Percentiles rank a stretch among this genome's conserved stretches.
These are phyloP conservation scores for Vachellia pachyceras DNA, from an alignment of 306 rosid genomes.

Conservation along the genomic window DNA sequence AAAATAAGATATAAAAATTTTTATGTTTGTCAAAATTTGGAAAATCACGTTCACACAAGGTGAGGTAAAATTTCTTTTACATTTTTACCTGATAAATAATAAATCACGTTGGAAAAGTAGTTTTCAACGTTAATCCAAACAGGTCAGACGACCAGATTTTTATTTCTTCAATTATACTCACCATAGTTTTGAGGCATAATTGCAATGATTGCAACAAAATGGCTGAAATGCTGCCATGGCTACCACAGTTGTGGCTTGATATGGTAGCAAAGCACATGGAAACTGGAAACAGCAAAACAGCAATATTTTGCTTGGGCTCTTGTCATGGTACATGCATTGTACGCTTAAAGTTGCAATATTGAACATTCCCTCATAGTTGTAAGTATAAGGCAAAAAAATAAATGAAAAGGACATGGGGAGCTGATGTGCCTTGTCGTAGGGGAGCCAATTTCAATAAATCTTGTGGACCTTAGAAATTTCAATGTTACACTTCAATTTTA, in stretches of 20 bases:
- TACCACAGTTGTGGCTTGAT: background rate
- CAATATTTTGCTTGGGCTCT: background rate
- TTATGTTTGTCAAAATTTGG: too few species aligned
- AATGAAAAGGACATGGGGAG: background rate
- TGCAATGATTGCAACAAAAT: background rate
- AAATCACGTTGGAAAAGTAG: too few species aligned
- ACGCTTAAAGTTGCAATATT: background rate
- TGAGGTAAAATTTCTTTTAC: too few species aligned
- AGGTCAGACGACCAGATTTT: background rate
- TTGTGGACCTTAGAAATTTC: background rate
- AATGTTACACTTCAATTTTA: too few species aligned
- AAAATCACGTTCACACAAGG: too few species aligned
- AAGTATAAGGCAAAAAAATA: background rate
- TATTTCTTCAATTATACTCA: background rate
- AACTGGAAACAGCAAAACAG: background rate
- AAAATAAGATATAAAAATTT: background rate
- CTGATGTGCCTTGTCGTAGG: too few species aligned
- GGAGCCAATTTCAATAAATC: constrained; percentile 3
- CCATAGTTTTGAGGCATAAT: background rate
- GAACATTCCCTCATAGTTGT: background rate
- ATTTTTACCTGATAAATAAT: too few species aligned
- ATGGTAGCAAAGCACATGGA: background rate
- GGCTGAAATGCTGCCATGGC: background rate
- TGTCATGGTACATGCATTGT: background rate
- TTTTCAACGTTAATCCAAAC: too few species aligned